Percentiles rank a stretch among this genome's conserved stretches.
Evolutionary conservation across 306 rosid species (phyloP).

Genomic region (Calophaca sinica): DNA sequence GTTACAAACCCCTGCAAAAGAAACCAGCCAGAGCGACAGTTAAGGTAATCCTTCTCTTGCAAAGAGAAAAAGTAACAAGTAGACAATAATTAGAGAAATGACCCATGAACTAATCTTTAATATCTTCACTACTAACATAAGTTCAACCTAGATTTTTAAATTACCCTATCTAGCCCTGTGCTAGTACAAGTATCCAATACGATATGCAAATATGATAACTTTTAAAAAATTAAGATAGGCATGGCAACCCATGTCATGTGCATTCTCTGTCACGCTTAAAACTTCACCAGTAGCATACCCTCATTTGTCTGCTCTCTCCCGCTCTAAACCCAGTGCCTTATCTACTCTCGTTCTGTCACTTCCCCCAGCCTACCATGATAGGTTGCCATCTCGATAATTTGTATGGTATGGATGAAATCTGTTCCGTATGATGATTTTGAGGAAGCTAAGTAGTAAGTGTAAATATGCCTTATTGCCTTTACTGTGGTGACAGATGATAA

Average conservation of each 20-base stretch:
- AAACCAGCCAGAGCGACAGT: conserved; percentile 34
- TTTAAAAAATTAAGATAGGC: neutral
- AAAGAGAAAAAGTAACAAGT: conserved; percentile 4
- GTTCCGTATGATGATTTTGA: neutral
- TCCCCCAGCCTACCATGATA: neutral
- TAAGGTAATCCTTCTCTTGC: conserved; percentile 18
- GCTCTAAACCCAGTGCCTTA: neutral
- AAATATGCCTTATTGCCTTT: neutral
- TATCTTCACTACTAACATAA: neutral
- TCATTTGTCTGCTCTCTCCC: neutral
- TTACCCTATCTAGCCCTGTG: neutral
- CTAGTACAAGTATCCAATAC: neutral
- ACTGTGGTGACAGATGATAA: neutral
- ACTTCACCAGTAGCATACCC: neutral
- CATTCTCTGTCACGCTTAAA: neutral
- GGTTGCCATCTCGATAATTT: neutral
- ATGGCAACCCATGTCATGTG: neutral
- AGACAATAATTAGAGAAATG: neutral
- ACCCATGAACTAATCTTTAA: neutral
- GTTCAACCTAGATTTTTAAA: neutral
- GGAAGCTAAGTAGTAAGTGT: neutral
- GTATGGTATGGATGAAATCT: neutral
- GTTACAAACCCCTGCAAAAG: conserved; percentile 57
- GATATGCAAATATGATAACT: neutral
- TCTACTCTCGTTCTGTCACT: neutral